Evolutionary conservation across 306 rosid genomes (phyloP), one percentile per base, ranked within the genome.

Genomic region (Sophora flavescens): DNA sequence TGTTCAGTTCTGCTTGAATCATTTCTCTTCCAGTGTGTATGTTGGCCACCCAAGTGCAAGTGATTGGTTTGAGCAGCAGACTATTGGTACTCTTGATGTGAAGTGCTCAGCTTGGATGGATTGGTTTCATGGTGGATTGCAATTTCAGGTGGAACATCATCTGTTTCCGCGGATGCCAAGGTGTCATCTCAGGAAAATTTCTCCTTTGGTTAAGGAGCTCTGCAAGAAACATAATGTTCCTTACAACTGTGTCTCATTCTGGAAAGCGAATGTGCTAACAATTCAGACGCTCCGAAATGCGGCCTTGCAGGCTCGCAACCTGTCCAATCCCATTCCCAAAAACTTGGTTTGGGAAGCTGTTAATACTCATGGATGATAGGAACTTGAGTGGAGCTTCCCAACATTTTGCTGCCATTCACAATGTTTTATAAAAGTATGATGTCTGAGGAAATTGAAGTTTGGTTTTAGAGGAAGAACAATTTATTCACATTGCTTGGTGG

Each of bases 111-210:
- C 88, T 58, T 88, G 92, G 92, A 88, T 88, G 92, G 92, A 88
- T 62, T 88, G 92, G 92, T 88, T 88, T 54, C 88, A 83, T 68
- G 92, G 92, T 4, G 92, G 92, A 6, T 51, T 88, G 85, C 92
- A 88, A 65, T 86, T 86, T 71, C 92, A 88, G 85, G 79, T 84
- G 48, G 92, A 75, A 47, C 92, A 88, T 41, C 92, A 88, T 72
- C 44, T 88, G 88, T 86, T 88, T 70, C 92, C 92, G 2, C 35
- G 90, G 64, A 38, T 88, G 72, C 88, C 88, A 1, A 50, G 90
- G 35, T 22, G 77, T 70, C 68, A 88, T 14, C 77, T 88, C 30
- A 79, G 92, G 74, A 86, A 48, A 47, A n/a, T 86, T 62, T 69
- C 92, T 2, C 92, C 92, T 39, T 38, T 82, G 51, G 88, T 88